Evolutionary conservation across 208 protist genomes (phyloP).

Genomic region (Lotmaria passim): DNA sequence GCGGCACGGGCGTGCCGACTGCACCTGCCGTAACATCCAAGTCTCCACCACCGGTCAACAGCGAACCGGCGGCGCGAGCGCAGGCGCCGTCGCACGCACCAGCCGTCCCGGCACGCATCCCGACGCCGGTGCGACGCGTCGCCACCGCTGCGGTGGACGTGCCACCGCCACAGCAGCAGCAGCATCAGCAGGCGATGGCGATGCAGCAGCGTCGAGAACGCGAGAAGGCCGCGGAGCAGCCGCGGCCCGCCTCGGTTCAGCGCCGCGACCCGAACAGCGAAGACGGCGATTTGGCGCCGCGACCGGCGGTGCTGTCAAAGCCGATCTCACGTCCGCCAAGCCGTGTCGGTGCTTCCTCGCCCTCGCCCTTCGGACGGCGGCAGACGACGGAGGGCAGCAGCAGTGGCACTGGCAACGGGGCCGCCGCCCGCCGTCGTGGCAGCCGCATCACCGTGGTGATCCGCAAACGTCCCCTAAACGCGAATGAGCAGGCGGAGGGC

Average conservation of each 20-base stretch:
- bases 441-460: slow-evolving; percentile 92
- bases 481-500: slow-evolving; percentile 72
- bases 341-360: slow-evolving; percentile 55
- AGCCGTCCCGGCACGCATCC: slow-evolving; percentile 28
- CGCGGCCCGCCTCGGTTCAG: slow-evolving; percentile 26
- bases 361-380: slow-evolving; percentile 51
- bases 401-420: slow-evolving; percentile 31
- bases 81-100: slow-evolving; percentile 23
- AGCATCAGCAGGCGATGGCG: slow-evolving; percentile 22
- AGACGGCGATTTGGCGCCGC: slow-evolving; percentile 35
- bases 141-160: slow-evolving; percentile 6
- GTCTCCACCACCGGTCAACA: slow-evolving; percentile 29
- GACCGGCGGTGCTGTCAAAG: slow-evolving; percentile 31
- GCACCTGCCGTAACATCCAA: slow-evolving; percentile 3
- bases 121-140: slow-evolving; percentile 32
- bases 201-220: slow-evolving; percentile 27
- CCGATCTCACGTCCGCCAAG: slow-evolving; percentile 71
- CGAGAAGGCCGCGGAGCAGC: slow-evolving; percentile 28
- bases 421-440: slow-evolving; percentile 39
- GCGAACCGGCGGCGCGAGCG: slow-evolving; percentile 29
- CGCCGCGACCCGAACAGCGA: slow-evolving; percentile 61
- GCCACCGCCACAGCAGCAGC: slow-evolving; percentile 16
- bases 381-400: slow-evolving; percentile 27
- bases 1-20: slow-evolving; percentile 8
- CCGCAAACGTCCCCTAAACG: slow-evolving; percentile 90